phyloP scores from a whole-genome alignment of 1,139 yeast genomes.

The Candida tetrigidarum region DNA sequence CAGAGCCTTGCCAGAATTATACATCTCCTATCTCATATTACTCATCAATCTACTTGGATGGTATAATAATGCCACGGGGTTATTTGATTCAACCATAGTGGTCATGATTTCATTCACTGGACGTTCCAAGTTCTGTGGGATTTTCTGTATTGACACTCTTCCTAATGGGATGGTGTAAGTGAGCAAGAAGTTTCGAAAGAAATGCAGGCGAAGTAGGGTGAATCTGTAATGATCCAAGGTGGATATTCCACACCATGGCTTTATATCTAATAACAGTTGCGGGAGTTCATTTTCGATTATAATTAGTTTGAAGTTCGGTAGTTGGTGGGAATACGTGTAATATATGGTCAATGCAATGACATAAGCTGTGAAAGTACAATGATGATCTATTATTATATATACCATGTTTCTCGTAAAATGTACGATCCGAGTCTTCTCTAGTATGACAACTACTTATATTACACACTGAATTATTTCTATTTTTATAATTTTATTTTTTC shows the following conservation, averaged over 20 bases:
- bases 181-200: neutral
- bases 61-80: constrained; percentile 18
- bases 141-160: neutral
- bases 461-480: too few relatives aligned
- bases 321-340: constrained; percentile 8
- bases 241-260: constrained; percentile 32
- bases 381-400: constrained; percentile 17
- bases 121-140: neutral
- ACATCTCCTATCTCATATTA: constrained; percentile 13
- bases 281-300: constrained; percentile 12
- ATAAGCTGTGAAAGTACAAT: constrained; percentile 20
- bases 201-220: neutral
- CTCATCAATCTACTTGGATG: constrained; percentile 20
- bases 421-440: too few relatives aligned
- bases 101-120: constrained; percentile 6
- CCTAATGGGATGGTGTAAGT: constrained; percentile 5
- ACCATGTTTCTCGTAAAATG: neutral
- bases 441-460: too few relatives aligned
- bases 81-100: neutral
- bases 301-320: constrained; percentile 15
- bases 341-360: constrained; percentile 21
- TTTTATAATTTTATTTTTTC: neutral
- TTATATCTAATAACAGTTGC: constrained; percentile 5
- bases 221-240: constrained; percentile 20
- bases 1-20: constrained; percentile 14